Evolutionary conservation across 345 rosid species (phyloP).

Genomic region (Abelmoschus esculentus): DNA sequence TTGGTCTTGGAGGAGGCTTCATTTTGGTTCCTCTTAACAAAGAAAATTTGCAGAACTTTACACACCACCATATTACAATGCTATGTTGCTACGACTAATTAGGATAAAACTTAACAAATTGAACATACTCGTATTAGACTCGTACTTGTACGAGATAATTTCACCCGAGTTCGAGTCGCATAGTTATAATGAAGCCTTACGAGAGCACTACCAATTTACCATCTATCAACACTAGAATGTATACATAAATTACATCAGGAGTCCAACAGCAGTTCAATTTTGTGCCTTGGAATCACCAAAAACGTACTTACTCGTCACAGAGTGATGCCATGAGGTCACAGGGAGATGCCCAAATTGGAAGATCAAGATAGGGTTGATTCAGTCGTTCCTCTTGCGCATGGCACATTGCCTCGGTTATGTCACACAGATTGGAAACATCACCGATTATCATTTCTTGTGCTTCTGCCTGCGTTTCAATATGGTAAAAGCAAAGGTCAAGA

Average conservation of each 20-base stretch:
- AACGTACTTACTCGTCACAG: conserved; percentile 34
- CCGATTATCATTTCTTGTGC: conserved; percentile 48
- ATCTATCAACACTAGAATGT: not conserved
- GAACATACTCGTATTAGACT: not conserved
- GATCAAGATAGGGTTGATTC: conserved; percentile 38
- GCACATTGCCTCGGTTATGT: conserved; percentile 56
- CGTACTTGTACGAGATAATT: too few species aligned
- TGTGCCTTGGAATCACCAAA: not conserved
- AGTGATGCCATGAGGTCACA: conserved; percentile 53
- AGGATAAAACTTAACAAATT: too few species aligned
- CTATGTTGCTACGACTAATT: not conserved
- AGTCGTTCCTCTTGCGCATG: conserved; percentile 35
- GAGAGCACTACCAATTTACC: not conserved
- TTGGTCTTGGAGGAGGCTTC: conserved; percentile 2
- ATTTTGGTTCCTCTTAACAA: not conserved
- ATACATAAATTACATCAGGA: not conserved
- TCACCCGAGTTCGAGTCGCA: not conserved
- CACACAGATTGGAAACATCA: conserved; percentile 52
- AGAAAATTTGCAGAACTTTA: not conserved
- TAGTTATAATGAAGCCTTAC: not conserved
- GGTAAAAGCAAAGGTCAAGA: not conserved
- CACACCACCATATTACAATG: not conserved
- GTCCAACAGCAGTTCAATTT: not conserved
- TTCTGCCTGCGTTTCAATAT: conserved; percentile 42
- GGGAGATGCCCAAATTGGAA: conserved; percentile 75